Evolutionary conservation across 306 rosid species (phyloP).

Genomic region (Trichosanthes cucumerina): DNA sequence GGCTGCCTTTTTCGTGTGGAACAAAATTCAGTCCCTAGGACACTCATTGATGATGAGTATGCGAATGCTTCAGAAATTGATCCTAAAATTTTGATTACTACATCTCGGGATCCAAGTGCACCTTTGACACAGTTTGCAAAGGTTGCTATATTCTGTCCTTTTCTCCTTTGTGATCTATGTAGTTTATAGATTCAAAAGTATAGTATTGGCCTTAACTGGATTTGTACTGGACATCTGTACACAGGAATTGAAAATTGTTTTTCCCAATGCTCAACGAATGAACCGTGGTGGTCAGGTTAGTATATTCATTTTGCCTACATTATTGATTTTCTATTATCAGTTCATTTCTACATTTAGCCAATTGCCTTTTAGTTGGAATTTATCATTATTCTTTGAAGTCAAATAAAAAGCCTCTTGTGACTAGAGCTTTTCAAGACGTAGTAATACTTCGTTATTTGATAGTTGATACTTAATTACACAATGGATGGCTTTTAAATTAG

Average conservation of each 20-base stretch:
- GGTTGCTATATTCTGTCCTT: conserved; percentile 35
- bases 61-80: conserved; percentile 68
- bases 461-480: not conserved
- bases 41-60: conserved; percentile 82
- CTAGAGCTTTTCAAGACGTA: not conserved
- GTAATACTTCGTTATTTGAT: not conserved
- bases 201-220: not conserved
- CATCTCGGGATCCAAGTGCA: conserved; percentile 85
- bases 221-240: conserved; percentile 11
- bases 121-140: conserved; percentile 82
- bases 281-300: conserved; percentile 97
- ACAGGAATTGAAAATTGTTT: conserved; percentile 74
- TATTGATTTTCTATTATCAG: not conserved
- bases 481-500: not conserved
- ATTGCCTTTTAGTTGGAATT: not conserved
- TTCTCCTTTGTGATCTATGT: not conserved
- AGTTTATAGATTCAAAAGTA: not conserved
- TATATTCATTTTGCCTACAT: not conserved
- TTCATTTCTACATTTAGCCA: not conserved
- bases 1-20: not conserved
- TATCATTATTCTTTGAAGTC: not conserved
- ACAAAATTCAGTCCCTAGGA: conserved; percentile 48
- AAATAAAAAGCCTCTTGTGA: not conserved
- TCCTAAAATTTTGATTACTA: conserved; percentile 76
- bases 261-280: conserved; percentile 83